Evolutionary conservation across 2,329 filamentous ascomycete genomes (phyloP).

Genomic region (Pseudofabraea citricarpa): DNA sequence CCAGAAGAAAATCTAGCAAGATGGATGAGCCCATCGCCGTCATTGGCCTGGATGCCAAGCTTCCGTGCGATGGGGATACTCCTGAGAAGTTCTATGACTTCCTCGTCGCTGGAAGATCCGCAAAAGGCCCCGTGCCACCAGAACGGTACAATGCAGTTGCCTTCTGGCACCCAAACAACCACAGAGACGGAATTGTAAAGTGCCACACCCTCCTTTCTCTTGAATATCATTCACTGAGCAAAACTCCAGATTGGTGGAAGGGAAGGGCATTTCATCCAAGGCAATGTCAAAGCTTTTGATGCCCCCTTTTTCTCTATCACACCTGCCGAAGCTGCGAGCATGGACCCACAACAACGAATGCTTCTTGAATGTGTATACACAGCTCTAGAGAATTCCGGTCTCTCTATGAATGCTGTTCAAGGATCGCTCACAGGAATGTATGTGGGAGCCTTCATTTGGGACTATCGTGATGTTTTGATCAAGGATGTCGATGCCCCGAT

Average conservation of each 20-base stretch:
- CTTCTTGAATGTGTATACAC: slow-evolving; percentile 72
- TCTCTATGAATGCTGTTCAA: slow-evolving; percentile 10
- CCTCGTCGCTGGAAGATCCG: slow-evolving; percentile 24
- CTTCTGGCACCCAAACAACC: slow-evolving; percentile 26
- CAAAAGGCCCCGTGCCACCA: slow-evolving; percentile 20
- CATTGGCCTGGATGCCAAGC: slow-evolving; percentile 21
- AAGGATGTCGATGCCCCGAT: neutral
- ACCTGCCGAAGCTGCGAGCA: slow-evolving; percentile 69
- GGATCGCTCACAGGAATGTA: slow-evolving; percentile 20
- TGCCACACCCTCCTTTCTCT: neutral
- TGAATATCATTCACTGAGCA: slow-evolving; percentile 1
- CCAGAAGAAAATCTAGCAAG: neutral
- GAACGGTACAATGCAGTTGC: slow-evolving; percentile 27
- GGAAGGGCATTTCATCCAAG: slow-evolving; percentile 18
- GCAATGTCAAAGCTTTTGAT: slow-evolving; percentile 63
- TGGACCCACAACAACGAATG: slow-evolving; percentile 73
- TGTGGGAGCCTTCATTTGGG: slow-evolving; percentile 27
- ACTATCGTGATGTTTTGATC: neutral
- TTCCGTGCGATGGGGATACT: slow-evolving; percentile 23
- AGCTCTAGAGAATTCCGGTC: slow-evolving; percentile 34
- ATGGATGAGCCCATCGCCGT: slow-evolving; percentile 17
- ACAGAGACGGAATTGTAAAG: slow-evolving; percentile 18
- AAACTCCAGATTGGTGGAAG: neutral
- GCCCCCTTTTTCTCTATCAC: slow-evolving; percentile 64
- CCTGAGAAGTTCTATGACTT: slow-evolving; percentile 25